Base-by-base conservation (phyloP, 2,329 filamentous ascomycete genomes). In the Cordyceps tenuipes region DNA sequence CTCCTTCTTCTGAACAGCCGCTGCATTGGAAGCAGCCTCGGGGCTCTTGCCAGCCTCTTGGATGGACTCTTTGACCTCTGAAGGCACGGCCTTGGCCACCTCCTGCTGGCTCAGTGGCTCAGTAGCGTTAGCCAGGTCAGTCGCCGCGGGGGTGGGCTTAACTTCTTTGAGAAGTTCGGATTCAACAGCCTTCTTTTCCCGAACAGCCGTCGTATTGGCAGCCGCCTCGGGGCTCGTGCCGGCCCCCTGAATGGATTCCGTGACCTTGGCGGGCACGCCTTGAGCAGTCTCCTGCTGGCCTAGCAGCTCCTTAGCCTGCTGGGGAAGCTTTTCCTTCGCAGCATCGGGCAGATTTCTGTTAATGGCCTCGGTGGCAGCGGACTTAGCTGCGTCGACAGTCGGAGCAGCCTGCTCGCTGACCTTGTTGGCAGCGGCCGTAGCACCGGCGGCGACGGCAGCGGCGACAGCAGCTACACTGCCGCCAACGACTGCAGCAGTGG, bases 101-200 rank as follows among this genome's bases (percentile, higher is more conserved):
- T 77, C 29, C n/a, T 76, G 52, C 70, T 68, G 50, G 77, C 17
- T 21, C 5, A 19, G 23, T 23, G 36, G 17, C 26, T 15, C 51
- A 10, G 29, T 31, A n/a, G 63, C 48, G 43, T 61, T 43, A 5
- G 52, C 49, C 36, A 61, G 65, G 21, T 29, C 3, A 29, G 63
- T 50, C 0, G 68, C 65, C 12, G 70, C 68, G 64, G 76, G 67
- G 57, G 69, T 69, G 57, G 73, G 69, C 71, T 81, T 78, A 62
- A 86, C 79, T 71, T 88, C 82, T 64, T 83, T 80, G 53, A 91
- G 77, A 9, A 95, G 78, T 75, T 96, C 88, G 34, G 82, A 73
- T 76, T 95, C 90, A 4, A 91, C 79, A 10, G 78, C 80, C 71
- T 83, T 84, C 82, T 94, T 94, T 66, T 92, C 89, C 63, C 81